Conservation (phyloP, 805 yeast species). For the Tetrapisispora fleetii region DNA sequence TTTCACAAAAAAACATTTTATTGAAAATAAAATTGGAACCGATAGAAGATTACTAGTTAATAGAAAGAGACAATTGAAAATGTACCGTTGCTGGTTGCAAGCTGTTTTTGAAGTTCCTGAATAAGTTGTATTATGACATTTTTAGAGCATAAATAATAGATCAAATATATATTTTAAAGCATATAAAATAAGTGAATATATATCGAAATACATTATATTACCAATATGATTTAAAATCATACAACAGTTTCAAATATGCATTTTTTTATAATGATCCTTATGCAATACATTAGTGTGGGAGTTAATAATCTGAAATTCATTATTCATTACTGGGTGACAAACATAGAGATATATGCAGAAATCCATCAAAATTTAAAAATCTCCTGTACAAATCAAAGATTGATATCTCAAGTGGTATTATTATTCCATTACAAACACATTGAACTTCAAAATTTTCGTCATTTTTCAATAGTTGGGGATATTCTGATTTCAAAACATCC, state of each 20-base stretch:
- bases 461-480: conserved; percentile 41
- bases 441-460: conserved; percentile 27
- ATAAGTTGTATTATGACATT: neutral
- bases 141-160: no score
- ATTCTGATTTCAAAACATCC: conserved; percentile 29
- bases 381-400: conserved; percentile 37
- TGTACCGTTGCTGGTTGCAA: conserved; percentile 96
- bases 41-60: conserved; percentile 88
- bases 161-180: neutral
- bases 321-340: neutral
- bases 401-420: conserved; percentile 36
- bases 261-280: neutral
- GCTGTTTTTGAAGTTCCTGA: conserved; percentile 59
- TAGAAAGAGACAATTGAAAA: conserved; percentile 82
- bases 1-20: conserved; percentile 51
- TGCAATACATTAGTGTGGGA: neutral
- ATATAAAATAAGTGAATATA: neutral
- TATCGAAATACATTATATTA: neutral
- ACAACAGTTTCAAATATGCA: neutral
- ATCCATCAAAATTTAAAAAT: conserved; percentile 52
- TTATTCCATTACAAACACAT: conserved; percentile 49
- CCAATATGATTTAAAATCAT: neutral
- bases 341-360: conserved; percentile 35
- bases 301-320: neutral
- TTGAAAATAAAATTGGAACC: conserved; percentile 70